Conservation (phyloP, 2,329 filamentous ascomycete genomes). For the Beauveria sp. region DNA sequence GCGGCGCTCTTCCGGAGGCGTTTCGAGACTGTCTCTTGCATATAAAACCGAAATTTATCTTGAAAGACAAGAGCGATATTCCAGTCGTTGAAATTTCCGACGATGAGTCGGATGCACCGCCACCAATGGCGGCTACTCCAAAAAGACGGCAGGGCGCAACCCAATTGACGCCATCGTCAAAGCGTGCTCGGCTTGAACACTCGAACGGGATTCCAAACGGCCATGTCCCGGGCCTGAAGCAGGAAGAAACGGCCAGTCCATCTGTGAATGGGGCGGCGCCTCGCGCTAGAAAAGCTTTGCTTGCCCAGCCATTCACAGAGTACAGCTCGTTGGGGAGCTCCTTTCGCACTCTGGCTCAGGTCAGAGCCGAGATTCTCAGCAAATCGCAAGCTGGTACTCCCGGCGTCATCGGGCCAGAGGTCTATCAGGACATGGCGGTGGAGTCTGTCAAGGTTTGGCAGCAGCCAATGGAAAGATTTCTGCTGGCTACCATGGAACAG, state of each 20-base stretch:
- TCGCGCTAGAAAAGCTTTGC: slow-evolving; percentile 11
- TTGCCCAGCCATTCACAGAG: slow-evolving; percentile 30
- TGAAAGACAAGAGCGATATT: slow-evolving; percentile 30
- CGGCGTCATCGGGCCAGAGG: slow-evolving; percentile 49
- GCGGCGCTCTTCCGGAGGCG: slow-evolving; percentile 38
- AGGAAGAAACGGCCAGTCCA: slow-evolving; percentile 24
- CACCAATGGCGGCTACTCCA: slow-evolving; percentile 15
- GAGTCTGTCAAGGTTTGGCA: slow-evolving; percentile 53
- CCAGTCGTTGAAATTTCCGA: slow-evolving; percentile 31
- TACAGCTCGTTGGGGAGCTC: slow-evolving; percentile 32
- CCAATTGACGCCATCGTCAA: slow-evolving; percentile 26
- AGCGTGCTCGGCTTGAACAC: slow-evolving; percentile 10
- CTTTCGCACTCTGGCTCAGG: slow-evolving; percentile 39
- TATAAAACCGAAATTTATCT: slow-evolving; percentile 38
- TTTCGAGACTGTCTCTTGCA: slow-evolving; percentile 42
- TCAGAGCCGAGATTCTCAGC: slow-evolving; percentile 46
- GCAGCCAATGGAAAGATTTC: slow-evolving; percentile 40
- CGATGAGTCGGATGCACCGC: slow-evolving; percentile 29
- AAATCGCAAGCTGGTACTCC: slow-evolving; percentile 52
- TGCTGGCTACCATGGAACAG: slow-evolving; percentile 38
- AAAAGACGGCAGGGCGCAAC: slow-evolving; percentile 23
- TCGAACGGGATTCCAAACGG: slow-evolving; percentile 5
- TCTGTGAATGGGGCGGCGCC: slow-evolving; percentile 15
- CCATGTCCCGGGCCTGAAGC: slow-evolving; percentile 24
- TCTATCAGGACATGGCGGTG: slow-evolving; percentile 50